A percentile compares a stretch with the other conserved stretches of the same genome.
Evolutionary conservation across 225 moss, liverwort and hornwort genomes (phyloP).

Genomic region (Straminergon stramineum): DNA sequence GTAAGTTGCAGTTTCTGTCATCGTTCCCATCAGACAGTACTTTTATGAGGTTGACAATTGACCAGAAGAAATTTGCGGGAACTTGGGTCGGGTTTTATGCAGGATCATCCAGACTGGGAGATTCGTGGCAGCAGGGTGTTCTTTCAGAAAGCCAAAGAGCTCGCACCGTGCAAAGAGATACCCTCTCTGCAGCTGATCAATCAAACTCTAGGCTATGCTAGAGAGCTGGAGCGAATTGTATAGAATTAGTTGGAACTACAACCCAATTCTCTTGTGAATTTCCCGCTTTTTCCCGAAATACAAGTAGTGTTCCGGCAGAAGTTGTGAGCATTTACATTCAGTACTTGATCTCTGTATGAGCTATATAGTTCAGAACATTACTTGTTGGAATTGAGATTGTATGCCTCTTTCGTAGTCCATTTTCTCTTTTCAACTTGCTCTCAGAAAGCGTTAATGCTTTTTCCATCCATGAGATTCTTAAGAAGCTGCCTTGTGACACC

Average conservation of each 20-base stretch:
- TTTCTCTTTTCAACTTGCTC: background rate
- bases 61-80: background rate
- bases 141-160: slow-evolving; percentile 72
- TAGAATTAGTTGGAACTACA: slow-evolving; percentile 1
- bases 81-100: background rate
- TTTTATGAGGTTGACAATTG: background rate
- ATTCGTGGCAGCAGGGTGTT: slow-evolving; percentile 61
- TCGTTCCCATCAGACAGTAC: background rate
- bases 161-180: slow-evolving; percentile 77
- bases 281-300: background rate
- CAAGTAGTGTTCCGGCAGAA: background rate
- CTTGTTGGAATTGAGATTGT: background rate
- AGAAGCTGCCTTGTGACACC: background rate
- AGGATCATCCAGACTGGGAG: slow-evolving; percentile 91
- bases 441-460: background rate
- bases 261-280: background rate
- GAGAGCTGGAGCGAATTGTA: slow-evolving; percentile 86
- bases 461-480: background rate
- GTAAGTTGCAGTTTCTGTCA: background rate
- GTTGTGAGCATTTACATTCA: background rate
- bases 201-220: slow-evolving; percentile 84
- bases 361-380: background rate
- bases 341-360: background rate
- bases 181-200: slow-evolving; percentile 82
- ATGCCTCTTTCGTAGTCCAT: too few species aligned